Evolutionary conservation across 2,329 filamentous ascomycete species (phyloP).

Genomic region (Orbilia ellipsospora): DNA sequence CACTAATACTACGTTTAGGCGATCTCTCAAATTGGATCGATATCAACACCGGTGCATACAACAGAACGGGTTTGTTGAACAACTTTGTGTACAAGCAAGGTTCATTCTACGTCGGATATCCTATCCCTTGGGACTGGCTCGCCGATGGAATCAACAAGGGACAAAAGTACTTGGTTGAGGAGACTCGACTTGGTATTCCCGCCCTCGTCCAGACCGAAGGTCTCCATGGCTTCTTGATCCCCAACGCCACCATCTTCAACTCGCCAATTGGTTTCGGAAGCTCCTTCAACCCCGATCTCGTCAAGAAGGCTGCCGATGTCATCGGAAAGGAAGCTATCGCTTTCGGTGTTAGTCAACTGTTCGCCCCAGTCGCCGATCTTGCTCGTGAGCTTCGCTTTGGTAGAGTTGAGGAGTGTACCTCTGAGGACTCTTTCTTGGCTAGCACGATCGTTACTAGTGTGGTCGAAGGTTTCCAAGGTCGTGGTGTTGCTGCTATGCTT

Average conservation of each 20-base stretch:
- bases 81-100: conserved; percentile 75
- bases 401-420: conserved; percentile 78
- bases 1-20: conserved; percentile 59
- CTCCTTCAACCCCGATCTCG: conserved; percentile 74
- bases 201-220: conserved; percentile 78
- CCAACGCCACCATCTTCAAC: conserved; percentile 82
- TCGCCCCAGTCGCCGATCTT: conserved; percentile 76
- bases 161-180: conserved; percentile 75
- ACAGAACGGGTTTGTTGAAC: conserved; percentile 73
- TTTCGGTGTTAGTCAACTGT: conserved; percentile 78
- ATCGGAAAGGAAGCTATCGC: conserved; percentile 75
- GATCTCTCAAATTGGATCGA: conserved; percentile 81
- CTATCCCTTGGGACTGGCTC: conserved; percentile 73
- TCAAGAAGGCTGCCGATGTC: conserved; percentile 74
- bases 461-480: conserved; percentile 72
- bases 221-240: conserved; percentile 77
- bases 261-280: conserved; percentile 78
- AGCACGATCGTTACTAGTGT: conserved; percentile 75
- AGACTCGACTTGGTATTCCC: conserved; percentile 76
- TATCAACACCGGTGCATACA: conserved; percentile 73
- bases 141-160: conserved; percentile 72
- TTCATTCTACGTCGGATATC: conserved; percentile 77
- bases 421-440: conserved; percentile 75
- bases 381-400: conserved; percentile 78
- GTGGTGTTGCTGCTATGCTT: conserved; percentile 76